Evolutionary conservation across 2,329 filamentous ascomycete genomes (phyloP).

Genomic region (Scedosporium apiospermum): DNA sequence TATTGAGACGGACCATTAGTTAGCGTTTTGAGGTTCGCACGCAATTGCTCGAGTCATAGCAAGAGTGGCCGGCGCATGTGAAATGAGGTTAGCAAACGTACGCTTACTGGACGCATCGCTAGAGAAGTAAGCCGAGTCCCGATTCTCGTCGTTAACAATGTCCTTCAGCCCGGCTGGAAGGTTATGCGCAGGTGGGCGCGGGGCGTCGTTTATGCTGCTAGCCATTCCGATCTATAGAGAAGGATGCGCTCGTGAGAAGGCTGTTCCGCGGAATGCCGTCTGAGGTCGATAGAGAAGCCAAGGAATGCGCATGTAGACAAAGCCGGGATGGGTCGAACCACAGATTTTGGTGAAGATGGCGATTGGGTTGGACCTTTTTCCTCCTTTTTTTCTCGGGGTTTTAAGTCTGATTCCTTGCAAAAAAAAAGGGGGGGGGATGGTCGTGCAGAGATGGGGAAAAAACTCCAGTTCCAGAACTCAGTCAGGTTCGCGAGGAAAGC

Average conservation of each 20-base stretch:
- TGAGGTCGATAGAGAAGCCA: neutral
- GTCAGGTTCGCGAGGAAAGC: neutral
- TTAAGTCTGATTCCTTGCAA: neutral
- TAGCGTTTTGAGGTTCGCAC: neutral
- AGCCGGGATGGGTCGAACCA: neutral
- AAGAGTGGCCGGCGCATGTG: neutral
- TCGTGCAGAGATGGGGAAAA: neutral
- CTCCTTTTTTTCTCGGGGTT: neutral
- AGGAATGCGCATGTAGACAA: neutral
- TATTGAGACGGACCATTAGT: slow-evolving; percentile 12
- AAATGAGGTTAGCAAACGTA: slow-evolving; percentile 10
- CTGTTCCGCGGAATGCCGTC: neutral
- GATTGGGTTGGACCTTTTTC: neutral
- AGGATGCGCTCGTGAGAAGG: neutral
- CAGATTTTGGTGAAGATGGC: neutral
- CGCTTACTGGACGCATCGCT: slow-evolving; percentile 15
- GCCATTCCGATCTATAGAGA: neutral
- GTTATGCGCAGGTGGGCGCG: slow-evolving; percentile 1
- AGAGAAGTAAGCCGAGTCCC: slow-evolving; percentile 15
- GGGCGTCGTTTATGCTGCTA: neutral
- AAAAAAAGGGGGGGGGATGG: neutral
- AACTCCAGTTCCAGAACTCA: neutral
- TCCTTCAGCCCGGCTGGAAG: slow-evolving; percentile 35
- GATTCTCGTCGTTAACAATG: slow-evolving; percentile 42
- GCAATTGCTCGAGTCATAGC: neutral